Conservation (phyloP, 2,329 filamentous ascomycete genomes). For the Macrophomina phaseolina region DNA sequence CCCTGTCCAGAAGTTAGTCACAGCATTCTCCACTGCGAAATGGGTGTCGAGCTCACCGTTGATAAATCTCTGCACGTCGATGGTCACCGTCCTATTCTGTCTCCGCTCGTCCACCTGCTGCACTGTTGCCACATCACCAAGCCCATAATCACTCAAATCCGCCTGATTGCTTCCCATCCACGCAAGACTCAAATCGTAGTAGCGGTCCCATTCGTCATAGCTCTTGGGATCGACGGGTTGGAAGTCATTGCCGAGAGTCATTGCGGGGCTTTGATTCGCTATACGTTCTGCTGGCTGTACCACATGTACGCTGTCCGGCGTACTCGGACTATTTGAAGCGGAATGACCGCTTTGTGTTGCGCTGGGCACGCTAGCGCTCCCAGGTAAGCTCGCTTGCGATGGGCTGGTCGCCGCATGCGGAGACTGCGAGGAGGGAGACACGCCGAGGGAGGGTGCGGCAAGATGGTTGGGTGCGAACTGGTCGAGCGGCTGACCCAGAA, state of each 20-base stretch:
- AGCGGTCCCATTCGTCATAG: conserved; percentile 22
- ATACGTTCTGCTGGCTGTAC: not conserved
- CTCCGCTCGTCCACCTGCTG: conserved; percentile 31
- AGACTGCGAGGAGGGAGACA: conserved; percentile 4
- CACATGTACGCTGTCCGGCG: conserved; percentile 3
- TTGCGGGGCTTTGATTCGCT: not conserved
- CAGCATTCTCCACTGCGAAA: not conserved
- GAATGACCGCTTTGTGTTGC: not conserved
- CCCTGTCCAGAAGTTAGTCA: conserved; percentile 33
- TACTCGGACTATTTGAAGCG: not conserved
- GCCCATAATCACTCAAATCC: conserved; percentile 28
- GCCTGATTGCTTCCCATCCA: conserved; percentile 25
- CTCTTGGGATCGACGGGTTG: not conserved
- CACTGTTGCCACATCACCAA: not conserved
- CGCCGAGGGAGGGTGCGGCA: not conserved
- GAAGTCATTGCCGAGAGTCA: not conserved
- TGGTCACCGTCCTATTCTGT: conserved; percentile 45
- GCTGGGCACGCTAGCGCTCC: not conserved
- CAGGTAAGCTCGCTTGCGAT: not conserved
- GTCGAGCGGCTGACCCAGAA: conserved; percentile 19
- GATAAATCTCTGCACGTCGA: conserved; percentile 52
- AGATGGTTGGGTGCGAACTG: conserved; percentile 26
- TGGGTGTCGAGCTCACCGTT: conserved; percentile 45
- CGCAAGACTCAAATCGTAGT: conserved; percentile 20
- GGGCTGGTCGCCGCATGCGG: conserved; percentile 1